A percentile compares a stretch with the other conserved stretches of the same genome.
Evolutionary conservation across 129 eudicot species (phyloP).

Genomic region (Centaurea solstitialis): DNA sequence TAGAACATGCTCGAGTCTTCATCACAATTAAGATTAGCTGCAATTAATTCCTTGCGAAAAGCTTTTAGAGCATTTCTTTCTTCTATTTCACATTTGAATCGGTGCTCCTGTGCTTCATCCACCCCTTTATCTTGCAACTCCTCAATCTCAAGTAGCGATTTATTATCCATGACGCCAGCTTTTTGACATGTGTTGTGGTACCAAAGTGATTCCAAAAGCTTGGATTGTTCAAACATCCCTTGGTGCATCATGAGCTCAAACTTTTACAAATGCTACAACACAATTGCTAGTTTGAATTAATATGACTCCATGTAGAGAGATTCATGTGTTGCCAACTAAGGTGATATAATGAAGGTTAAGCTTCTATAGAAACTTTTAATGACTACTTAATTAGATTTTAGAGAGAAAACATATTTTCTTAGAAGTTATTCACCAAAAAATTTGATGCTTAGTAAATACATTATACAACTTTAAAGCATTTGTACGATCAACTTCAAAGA

Average conservation of each 20-base stretch:
- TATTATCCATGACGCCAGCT: slow-evolving; percentile 41
- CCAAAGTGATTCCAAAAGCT: slow-evolving; percentile 43
- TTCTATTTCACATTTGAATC: too few species aligned
- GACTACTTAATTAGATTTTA: background rate
- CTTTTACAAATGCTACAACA: slow-evolving; percentile 6
- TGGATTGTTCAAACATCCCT: slow-evolving; percentile 45
- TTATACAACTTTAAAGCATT: background rate
- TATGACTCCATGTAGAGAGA: background rate
- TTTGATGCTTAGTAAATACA: background rate
- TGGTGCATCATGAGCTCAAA: slow-evolving; percentile 3
- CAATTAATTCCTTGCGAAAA: too few species aligned
- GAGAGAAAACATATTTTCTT: background rate
- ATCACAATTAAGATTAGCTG: too few species aligned
- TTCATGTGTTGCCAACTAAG: slow-evolving; percentile 14
- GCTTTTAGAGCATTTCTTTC: too few species aligned
- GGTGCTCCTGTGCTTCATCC: too few species aligned
- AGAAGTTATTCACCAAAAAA: background rate
- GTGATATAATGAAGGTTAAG: background rate
- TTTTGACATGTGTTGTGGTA: slow-evolving; percentile 17
- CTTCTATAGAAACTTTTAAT: background rate
- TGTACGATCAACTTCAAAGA: background rate
- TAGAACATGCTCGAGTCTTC: too few species aligned
- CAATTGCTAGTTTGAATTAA: background rate
- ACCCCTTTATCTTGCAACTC: too few species aligned
- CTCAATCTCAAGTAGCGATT: too few species aligned